Evolutionary conservation across 176 grass and related monocot species (phyloP), one percentile per base, ranked within the genome.

Genomic region (Pontederia paniculata): DNA sequence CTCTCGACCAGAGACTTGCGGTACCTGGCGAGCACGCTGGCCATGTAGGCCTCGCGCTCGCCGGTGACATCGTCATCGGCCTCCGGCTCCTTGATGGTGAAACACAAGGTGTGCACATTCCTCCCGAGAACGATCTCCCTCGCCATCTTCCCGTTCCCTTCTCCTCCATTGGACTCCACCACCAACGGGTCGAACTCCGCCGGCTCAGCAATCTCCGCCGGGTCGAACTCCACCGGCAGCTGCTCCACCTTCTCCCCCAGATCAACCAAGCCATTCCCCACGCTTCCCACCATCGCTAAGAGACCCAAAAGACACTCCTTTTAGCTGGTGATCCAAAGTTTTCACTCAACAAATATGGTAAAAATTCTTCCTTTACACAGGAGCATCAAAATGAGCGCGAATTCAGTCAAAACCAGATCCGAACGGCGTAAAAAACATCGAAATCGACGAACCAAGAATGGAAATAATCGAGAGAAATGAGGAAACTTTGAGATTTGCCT

Each of bases 1-100:
- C 83, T 79, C 45, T 94, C 83, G 22, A 88, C 48, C 52, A 94
- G 88, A 12, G 71, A 78, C 7, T 67, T 66, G 9, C 80, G 73
- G 68, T 94, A 94, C 53, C 76, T 64, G 54, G 83, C 88, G 52
- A 94, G 83, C 19, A 94, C 88, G 73, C 83, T 88, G 19, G 83
- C 83, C 88, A 94, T 94, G 69, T 68, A 60, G 17, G 77, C 88
- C 68, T 94, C 83, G 14, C 83, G 44, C 74, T 88, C 83, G 31
- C 88, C 88, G 48, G 88, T 94, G 28, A 67, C 52, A 62, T 94
- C 88, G 56, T 94, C 88, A 65, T 94, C 83, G n/a, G 58, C 79
- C 70, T 96, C 85, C 2, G 83, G 88, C 69, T 94, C 80, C 53
- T 81, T 80, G 22, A 95, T 73, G 9, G 76, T 55, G 64, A 89